Base-by-base conservation (phyloP, 129 eudicot species). In the Flaveria trinervia region DNA sequence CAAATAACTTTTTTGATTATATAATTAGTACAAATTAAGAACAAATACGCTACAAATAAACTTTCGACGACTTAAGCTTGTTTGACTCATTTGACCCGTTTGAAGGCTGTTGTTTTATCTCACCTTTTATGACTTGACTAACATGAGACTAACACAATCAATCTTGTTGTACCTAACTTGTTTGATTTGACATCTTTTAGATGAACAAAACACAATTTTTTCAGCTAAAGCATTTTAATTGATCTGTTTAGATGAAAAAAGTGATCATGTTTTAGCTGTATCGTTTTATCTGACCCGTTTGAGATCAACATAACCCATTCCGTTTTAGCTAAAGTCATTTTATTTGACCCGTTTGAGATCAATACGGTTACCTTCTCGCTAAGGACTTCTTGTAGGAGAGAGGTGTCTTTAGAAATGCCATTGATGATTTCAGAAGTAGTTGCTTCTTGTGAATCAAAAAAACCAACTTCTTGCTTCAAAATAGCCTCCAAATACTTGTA, bases 381-480 rank as follows among this genome's bases (percentile, higher is more conserved):
- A 26, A 93, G 96, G 71, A 93, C 92, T 84, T 93, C 96, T 85
- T 90, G 98, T 3, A 93, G 87, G 60, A 93, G 92, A 36, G 91
- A 90, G 67, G 97, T 83, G 73, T 93, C 98, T 77, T 89, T 93
- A 2, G 97, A 93, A 48, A 93, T 93, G 76, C 96, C 85, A 72
- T 89, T 91, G 30, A 85, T 89, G 77, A 90, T 85, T 78, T 93
- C 98, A 15, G 96, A 88, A 84, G 97, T 89, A 0, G 98, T 88
- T 74, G 97, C 98, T 81, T 90, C 98, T 85, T 93, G 98, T 64
- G 98, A 90, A 85, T 93, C 96, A 74, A 93, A 90, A 79, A 90
- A 93, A 4, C 97, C 96, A n/a, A 90, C 98, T 84, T 93, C 98
- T 87, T 93, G 98, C 77, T 91, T 83, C 16, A 93, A 88, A 28